These are phyloP conservation scores for Coemansia sp. DNA, from an alignment of 192 early-diverging fungal genomes.

Conservation along the genomic window DNA sequence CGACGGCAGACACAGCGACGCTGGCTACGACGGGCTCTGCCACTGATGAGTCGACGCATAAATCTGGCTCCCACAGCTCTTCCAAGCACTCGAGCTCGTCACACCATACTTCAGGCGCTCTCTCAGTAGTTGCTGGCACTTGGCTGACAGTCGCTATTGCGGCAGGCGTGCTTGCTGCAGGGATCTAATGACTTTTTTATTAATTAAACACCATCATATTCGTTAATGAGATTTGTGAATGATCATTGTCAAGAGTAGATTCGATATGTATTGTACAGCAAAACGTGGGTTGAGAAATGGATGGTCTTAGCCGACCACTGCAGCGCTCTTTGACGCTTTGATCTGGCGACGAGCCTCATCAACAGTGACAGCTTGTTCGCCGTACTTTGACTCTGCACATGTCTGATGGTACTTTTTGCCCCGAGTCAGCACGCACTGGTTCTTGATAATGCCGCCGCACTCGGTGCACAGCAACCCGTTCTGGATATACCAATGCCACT, in stretches of 20 bases:
- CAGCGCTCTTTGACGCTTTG: constrained; percentile 18
- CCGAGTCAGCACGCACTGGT: constrained; percentile 52
- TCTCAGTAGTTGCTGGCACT: not conserved
- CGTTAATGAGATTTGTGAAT: no score
- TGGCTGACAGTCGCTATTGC: not conserved
- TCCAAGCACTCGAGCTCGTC: not conserved
- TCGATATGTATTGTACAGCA: constrained; percentile 4
- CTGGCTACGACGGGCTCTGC: not conserved
- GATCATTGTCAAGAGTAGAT: no score
- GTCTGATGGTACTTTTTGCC: constrained; percentile 54
- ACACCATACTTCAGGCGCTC: not conserved
- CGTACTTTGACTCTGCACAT: constrained; percentile 54
- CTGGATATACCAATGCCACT: constrained; percentile 57
- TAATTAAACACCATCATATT: no score
- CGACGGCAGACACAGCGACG: not conserved
- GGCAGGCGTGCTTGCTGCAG: not conserved
- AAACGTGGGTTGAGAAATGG: no score
- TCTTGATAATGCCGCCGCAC: constrained; percentile 54
- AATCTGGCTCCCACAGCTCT: not conserved
- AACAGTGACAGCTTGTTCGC: constrained; percentile 38
- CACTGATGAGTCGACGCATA: not conserved
- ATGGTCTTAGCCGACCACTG: not conserved
- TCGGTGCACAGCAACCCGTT: constrained; percentile 52
- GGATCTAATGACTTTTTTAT: not conserved
- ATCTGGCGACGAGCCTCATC: constrained; percentile 49